Evolutionary conservation across 1,284 basidiomycete genomes (phyloP), one percentile per base, ranked within the genome.

Genomic region (Cystobasidium sp.): DNA sequence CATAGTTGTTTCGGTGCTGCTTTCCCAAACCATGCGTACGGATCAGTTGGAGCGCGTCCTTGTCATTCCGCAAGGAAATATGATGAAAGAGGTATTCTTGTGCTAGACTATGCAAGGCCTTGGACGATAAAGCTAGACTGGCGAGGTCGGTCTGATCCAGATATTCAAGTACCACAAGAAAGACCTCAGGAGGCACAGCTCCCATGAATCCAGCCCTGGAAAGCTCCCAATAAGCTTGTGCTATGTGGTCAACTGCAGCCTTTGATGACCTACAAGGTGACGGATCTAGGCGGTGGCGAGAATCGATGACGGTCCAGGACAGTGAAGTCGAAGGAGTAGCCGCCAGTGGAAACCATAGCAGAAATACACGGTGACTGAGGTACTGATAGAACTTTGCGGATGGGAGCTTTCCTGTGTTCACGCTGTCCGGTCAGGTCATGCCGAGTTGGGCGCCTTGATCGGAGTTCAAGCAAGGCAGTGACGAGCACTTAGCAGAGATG

Each of bases 121-220:
- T 63, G 46, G 43, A 24, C 6, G 43, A 22, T 6, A 49, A 6
- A 10, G 61, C 18, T n/a, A 63, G 20, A n/a, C 22, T 63, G n/a
- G 61, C 61, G 16, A 63, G 20, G 43, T 63, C 61, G 44, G 37
- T 43, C 24, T 63, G 61, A 8, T 63, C 44, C 24, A 63, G 61
- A 16, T 47, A 41, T 14, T 47, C 61, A n/a, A 63, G 43, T n/a
- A 63, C 46, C 20, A 24, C 20, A n/a, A 47, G n/a, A n/a, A 63
- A 24, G 14, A 63, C 14, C 46, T 63, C 61, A 22, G 61, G 61
- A 10, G 61, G 9, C 1, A 41, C 44, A 12, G 20, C 4, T 7
- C 10, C 44, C 16, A 63, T 37, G 20, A 63, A 46, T 41, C 44
- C 22, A 24, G 61, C 6, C 22, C 61, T 49, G 44, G 4, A 49